Conservation (phyloP, 768 basidiomycete species). For the Rhizopogon roseolus region DNA sequence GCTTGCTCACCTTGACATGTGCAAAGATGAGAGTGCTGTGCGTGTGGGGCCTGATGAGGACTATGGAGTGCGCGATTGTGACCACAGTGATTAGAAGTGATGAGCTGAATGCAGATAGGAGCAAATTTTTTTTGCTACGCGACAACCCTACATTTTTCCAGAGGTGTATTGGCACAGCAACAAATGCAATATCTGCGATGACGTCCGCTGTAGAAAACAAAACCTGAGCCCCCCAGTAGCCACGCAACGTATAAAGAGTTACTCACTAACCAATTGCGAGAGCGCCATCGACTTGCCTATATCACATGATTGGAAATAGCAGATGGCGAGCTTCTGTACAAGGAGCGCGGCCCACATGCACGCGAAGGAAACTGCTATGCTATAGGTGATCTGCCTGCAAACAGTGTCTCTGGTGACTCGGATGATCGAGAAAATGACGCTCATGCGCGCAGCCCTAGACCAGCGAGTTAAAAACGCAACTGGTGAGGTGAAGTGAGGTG, state of each 20-base stretch:
- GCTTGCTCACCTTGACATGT: background rate
- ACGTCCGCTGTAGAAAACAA: background rate
- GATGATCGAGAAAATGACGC: background rate
- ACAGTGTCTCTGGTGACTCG: background rate
- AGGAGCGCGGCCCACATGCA: background rate
- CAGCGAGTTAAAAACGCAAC: background rate
- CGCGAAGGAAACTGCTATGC: background rate
- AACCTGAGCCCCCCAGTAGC: background rate
- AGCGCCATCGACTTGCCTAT: background rate
- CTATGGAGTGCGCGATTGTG: background rate
- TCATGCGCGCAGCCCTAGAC: background rate
- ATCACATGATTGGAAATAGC: background rate
- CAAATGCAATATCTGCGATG: background rate
- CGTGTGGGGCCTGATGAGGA: background rate
- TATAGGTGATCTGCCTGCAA: background rate
- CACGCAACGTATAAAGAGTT: background rate
- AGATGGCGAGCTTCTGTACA: background rate
- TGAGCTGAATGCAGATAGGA: background rate
- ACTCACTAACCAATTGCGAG: background rate
- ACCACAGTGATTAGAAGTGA: background rate
- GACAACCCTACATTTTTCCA: background rate
- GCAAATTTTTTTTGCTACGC: background rate
- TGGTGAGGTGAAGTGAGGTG: too few relatives aligned
- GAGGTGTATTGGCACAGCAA: background rate
- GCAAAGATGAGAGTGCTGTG: background rate